phyloP scores from a whole-genome alignment of 2,329 filamentous ascomycete species.

The Niveomyces coronatus region DNA sequence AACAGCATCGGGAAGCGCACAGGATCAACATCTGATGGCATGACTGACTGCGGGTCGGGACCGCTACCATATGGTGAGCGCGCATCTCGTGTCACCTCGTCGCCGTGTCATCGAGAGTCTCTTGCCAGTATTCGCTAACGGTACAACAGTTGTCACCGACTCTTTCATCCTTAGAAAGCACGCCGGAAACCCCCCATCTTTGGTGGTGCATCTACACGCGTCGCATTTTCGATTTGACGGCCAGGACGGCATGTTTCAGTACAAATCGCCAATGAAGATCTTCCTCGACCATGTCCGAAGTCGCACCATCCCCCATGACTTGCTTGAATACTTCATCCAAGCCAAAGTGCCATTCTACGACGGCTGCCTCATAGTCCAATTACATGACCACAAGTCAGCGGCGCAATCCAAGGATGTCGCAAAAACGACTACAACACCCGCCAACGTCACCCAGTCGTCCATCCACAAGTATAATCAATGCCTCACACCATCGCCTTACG shows the following conservation, averaged over 20 bases:
- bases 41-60: conserved; percentile 26
- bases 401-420: conserved; percentile 50
- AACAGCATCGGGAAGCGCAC: conserved; percentile 41
- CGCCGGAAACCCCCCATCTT: conserved; percentile 62
- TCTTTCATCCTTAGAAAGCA: conserved; percentile 78
- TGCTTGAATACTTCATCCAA: conserved; percentile 67
- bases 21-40: conserved; percentile 37
- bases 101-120: no score
- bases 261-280: conserved; percentile 83
- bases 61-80: conserved; percentile 46
- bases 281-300: conserved; percentile 66
- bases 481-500: conserved; percentile 80
- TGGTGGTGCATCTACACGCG: conserved; percentile 76
- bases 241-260: conserved; percentile 84
- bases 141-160: conserved; percentile 54
- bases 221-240: conserved; percentile 88
- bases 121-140: conserved; percentile 14
- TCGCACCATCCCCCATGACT: conserved; percentile 78
- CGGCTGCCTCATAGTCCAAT: conserved; percentile 84
- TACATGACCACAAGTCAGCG: conserved; percentile 75
- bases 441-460: conserved; percentile 61
- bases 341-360: conserved; percentile 78
- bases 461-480: conserved; percentile 89
- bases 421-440: conserved; percentile 40
- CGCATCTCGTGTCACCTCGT: no score